These are phyloP conservation scores for Gloeopeniophorella convolvens DNA, from an alignment of 768 basidiomycete species.

Conservation along the genomic window DNA sequence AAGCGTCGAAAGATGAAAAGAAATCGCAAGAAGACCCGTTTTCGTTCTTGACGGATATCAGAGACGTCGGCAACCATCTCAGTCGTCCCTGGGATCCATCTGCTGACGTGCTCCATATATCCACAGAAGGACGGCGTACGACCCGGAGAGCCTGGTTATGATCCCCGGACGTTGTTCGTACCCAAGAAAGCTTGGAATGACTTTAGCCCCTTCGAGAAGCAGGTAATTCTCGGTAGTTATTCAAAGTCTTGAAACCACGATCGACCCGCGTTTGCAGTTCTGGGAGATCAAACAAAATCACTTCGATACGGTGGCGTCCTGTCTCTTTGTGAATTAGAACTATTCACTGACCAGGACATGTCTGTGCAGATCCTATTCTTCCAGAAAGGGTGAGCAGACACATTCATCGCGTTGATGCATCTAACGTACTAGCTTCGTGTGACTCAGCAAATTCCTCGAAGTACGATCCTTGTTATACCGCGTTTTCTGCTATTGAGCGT, in stretches of 20 bases:
- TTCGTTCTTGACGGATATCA: conserved; percentile 61
- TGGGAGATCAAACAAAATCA: conserved; percentile 94
- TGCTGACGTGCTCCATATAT: neutral
- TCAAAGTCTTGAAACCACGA: neutral
- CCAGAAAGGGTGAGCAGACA: conserved; percentile 79
- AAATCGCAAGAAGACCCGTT: conserved; percentile 73
- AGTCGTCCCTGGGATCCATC: neutral
- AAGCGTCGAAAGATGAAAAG: conserved; percentile 77
- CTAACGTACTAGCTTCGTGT: conserved; percentile 24
- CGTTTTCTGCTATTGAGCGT: neutral
- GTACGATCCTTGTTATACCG: conserved; percentile 29
- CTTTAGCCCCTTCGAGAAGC: conserved; percentile 95
- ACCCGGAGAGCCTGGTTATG: conserved; percentile 81
- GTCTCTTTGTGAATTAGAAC: conserved; percentile 22
- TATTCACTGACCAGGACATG: conserved; percentile 2
- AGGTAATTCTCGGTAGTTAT: conserved; percentile 33
- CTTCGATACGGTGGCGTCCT: conserved; percentile 71
- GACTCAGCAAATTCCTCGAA: conserved; percentile 69
- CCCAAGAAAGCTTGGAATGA: conserved; percentile 68
- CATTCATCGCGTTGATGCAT: neutral
- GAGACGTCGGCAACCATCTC: conserved; percentile 47
- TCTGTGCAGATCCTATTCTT: conserved; percentile 76
- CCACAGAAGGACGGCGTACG: conserved; percentile 70
- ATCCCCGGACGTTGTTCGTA: conserved; percentile 81
- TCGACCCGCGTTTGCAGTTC: conserved; percentile 22